Conservation (phyloP, 83 land plant species). For the Larix sibirica region DNA sequence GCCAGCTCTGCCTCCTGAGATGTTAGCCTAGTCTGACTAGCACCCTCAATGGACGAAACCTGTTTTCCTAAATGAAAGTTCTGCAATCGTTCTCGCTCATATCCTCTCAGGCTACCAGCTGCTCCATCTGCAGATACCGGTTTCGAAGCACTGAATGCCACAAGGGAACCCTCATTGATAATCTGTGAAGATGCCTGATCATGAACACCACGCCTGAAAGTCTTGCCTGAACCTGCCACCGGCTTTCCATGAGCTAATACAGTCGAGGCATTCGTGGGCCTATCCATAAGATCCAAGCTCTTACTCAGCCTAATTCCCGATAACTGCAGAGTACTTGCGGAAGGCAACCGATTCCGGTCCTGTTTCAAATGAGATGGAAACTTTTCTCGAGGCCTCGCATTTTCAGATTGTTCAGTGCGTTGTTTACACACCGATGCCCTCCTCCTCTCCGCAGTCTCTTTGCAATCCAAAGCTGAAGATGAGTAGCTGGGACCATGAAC, state of each 20-base stretch:
- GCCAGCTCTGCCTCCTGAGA: conserved; percentile 36
- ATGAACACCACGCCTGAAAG: not conserved
- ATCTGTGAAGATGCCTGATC: not conserved
- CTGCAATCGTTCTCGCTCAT: not conserved
- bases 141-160: not conserved
- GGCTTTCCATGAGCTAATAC: conserved; percentile 17
- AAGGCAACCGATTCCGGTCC: conserved; percentile 62
- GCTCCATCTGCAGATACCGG: not conserved
- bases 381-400: conserved; percentile 61
- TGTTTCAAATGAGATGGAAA: conserved; percentile 24
- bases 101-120: not conserved
- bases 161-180: not conserved
- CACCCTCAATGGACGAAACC: not conserved
- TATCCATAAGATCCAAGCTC: conserved; percentile 66
- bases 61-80: not conserved
- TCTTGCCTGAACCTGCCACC: not conserved
- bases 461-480: conserved; percentile 18
- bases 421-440: conserved; percentile 39
- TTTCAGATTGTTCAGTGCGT: conserved; percentile 60
- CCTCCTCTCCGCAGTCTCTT: conserved; percentile 57
- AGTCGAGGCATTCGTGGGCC: conserved; percentile 16
- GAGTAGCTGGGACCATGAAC: not conserved
- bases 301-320: conserved; percentile 32
- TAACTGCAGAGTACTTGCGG: conserved; percentile 33
- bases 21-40: not conserved